A percentile compares a stretch with the other conserved stretches of the same genome.
These are phyloP conservation scores for Helotiales sp. DNA, from an alignment of 2,329 filamentous ascomycete genomes.

Conservation along the genomic window DNA sequence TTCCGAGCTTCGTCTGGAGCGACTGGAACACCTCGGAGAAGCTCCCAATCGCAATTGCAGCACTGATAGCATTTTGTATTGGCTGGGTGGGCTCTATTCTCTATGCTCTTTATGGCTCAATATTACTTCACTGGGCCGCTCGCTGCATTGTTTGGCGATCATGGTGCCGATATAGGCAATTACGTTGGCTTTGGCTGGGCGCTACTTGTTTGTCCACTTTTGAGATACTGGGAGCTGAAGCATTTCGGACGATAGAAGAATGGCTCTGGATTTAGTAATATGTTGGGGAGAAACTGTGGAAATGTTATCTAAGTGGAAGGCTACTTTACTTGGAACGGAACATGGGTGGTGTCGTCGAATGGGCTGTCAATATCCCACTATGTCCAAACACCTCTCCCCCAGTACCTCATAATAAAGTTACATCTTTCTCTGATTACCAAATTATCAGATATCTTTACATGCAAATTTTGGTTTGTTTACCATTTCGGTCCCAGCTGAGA, in stretches of 20 bases:
- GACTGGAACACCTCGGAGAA: slow-evolving; percentile 63
- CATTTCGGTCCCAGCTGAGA: no score
- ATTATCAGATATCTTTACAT: no score
- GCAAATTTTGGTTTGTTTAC: no score
- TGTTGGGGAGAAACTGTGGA: not conserved
- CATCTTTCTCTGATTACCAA: no score
- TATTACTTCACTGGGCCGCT: slow-evolving; percentile 69
- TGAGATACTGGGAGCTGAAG: slow-evolving; percentile 43
- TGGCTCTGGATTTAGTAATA: not conserved
- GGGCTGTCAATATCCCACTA: no score
- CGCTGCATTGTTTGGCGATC: slow-evolving; percentile 58
- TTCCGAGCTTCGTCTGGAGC: slow-evolving; percentile 60
- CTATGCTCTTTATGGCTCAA: slow-evolving; percentile 70
- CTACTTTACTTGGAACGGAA: not conserved
- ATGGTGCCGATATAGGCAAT: slow-evolving; percentile 42
- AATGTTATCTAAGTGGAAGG: not conserved
- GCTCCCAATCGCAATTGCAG: slow-evolving; percentile 66
- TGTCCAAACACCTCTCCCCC: no score
- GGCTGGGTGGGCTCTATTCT: slow-evolving; percentile 70
- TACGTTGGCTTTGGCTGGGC: slow-evolving; percentile 63
- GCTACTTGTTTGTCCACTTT: slow-evolving; percentile 56
- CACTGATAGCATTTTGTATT: slow-evolving; percentile 63
- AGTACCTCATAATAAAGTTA: no score
- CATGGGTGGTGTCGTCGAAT: no score
- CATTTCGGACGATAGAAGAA: slow-evolving; percentile 38